Base-by-base conservation (phyloP, 495 filamentous ascomycete species). In the Hypoxylon rickii region DNA sequence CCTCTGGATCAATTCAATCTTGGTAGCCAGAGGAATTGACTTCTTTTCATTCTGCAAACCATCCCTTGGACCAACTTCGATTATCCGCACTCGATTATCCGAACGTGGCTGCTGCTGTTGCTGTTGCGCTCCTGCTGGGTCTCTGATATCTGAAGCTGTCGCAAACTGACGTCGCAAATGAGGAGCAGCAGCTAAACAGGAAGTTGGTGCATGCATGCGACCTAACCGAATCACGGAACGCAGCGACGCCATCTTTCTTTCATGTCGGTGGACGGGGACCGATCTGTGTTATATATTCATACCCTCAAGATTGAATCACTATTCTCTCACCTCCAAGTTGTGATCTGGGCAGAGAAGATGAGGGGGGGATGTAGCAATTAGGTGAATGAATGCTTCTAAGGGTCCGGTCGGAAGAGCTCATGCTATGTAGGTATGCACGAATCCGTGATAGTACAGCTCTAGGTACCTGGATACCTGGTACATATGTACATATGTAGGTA, bases 41-140 rank as follows among this genome's bases (percentile, higher is more conserved):
- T 80, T 87, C 75, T 94, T 94, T 76, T 97, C 95, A 67, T 97
- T 97, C 75, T 98, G 94, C 44, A 98, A 75, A 34, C 94, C 94
- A 77, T 98, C 94, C 58, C 94, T 83, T 22, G 93, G 89, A 11
- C 93, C 92, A 55, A 97, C 94, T 73, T 98, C 94, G 48, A 97
- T 86, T 54, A 98, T 86, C 47, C 73, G 76, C 43, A 84, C 83
- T 68, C 55, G 79, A 70, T 73, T 80, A 69, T 73, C 80, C 44
- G 70, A 51, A 32, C 63, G 61, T 16, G 39, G 61, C 18, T 67
- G 24, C 10, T 29, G 24, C 24, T n/a, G 24, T 29, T 34, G 70
- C 45, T 59, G 56, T 19, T 53, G 49, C n/a, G 51, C 31, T 31
- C 46, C 46, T 6, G 41, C 34, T 13, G 55, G 58, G 36, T 55